Conservation (phyloP, 139 green algal genomes). For the Mesotaenium endlicherianum region DNA sequence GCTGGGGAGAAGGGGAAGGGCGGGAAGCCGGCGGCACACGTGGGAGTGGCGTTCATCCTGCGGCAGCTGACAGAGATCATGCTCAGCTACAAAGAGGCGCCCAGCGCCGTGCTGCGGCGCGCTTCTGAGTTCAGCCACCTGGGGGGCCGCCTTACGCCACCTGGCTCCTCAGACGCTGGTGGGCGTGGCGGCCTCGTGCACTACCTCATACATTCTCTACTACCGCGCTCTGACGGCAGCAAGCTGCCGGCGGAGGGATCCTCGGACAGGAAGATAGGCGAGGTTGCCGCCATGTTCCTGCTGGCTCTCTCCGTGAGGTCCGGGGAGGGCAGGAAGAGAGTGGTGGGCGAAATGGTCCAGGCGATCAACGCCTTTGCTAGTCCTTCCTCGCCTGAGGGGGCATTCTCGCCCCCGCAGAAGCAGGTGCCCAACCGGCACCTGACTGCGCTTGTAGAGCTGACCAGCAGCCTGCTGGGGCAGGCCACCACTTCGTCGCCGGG, state of each 20-base stretch:
- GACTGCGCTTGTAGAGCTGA: conserved; percentile 26
- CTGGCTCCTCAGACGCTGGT: background rate
- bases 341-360: conserved; percentile 72
- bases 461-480: conserved; percentile 29
- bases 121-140: conserved; percentile 63
- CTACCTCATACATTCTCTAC: conserved; percentile 73
- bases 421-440: conserved; percentile 22
- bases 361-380: conserved; percentile 50
- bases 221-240: conserved; percentile 22
- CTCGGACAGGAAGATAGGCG: background rate
- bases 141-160: background rate
- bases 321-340: conserved; percentile 71
- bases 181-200: conserved; percentile 55
- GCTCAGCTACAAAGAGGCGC: conserved; percentile 71
- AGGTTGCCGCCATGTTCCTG: conserved; percentile 55
- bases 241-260: background rate
- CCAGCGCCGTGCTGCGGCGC: conserved; percentile 75
- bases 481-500: background rate
- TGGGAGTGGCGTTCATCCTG: conserved; percentile 58
- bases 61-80: conserved; percentile 81
- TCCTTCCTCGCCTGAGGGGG: background rate
- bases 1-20: conserved; percentile 19
- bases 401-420: background rate
- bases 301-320: conserved; percentile 74
- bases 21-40: background rate